Base-by-base conservation (phyloP, 148 eudicot genomes). In the Rheum nobile region DNA sequence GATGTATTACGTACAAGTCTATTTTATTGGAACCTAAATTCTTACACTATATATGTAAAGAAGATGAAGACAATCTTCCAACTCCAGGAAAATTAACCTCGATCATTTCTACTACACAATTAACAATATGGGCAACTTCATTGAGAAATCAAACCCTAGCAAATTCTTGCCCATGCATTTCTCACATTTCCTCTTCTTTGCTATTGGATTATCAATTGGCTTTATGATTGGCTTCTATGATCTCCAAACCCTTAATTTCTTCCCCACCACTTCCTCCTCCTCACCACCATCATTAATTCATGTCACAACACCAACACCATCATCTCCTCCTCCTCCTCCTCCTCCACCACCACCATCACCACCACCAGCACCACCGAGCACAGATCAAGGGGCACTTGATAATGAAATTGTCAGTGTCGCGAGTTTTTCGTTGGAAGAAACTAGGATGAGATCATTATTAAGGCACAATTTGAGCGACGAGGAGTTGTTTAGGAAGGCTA, bases 401-500 rank as follows among this genome's bases (percentile, higher is more conserved):
- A 43, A 14, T 14, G 13, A 43, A 43, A 11, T 12, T n/a, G 26
- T 24, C 34, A 57, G 11, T 12, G 13, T 1, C 32, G 10, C 13
- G 13, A 24, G 14, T 1, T 24, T 57, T 26, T 26, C 32, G 31
- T 3, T 26, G 32, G 1, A 10, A 1, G 65, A 11, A 8, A 24
- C 29, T 32, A 16, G 16, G 65, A 57, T 57, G 32, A 10, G 29
- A 22, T 57, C 52, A 1, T 71, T 81, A 38, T 71, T 82, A 38
- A 74, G 65, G 77, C 93, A 84, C 69, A 86, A 79, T 8, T 87
- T 86, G 94, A 89, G 83, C 69, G 94, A 89, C 17, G 73, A 78
- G 16, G 90, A 87, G 78, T 81, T 91, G 78, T 17, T 86, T 0
- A 26, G 67, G 85, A 87, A 67, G 44, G 92, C 88, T 73, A 82